Conservation (phyloP, 1,139 yeast species). For the Saccharomycopsis hybrid region DNA sequence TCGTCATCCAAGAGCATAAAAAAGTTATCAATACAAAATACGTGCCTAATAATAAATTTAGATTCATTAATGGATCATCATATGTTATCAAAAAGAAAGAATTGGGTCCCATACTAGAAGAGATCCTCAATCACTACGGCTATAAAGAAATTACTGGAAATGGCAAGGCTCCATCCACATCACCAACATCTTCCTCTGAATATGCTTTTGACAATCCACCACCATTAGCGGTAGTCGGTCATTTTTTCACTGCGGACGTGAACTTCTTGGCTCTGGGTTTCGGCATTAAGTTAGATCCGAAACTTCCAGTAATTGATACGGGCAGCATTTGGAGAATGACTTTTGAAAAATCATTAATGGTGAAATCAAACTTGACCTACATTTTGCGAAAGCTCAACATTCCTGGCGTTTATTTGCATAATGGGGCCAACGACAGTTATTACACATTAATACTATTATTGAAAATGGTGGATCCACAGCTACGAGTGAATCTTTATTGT, state of each 20-base stretch:
- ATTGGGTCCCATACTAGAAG: slow-evolving; percentile 36
- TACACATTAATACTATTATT: slow-evolving; percentile 52
- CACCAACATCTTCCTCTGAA: slow-evolving; percentile 16
- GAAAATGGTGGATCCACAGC: slow-evolving; percentile 48
- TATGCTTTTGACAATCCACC: slow-evolving; percentile 15
- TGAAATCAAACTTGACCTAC: slow-evolving; percentile 38
- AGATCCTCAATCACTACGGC: slow-evolving; percentile 36
- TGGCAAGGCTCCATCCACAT: slow-evolving; percentile 13
- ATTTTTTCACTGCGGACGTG: slow-evolving; percentile 55
- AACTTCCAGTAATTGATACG: slow-evolving; percentile 32
- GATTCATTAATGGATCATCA: slow-evolving; percentile 52
- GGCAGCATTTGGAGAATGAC: slow-evolving; percentile 31
- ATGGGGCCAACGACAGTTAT: slow-evolving; percentile 82
- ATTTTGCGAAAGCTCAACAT: slow-evolving; percentile 46
- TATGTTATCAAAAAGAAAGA: slow-evolving; percentile 35
- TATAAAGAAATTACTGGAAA: slow-evolving; percentile 15
- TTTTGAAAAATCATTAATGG: slow-evolving; percentile 45
- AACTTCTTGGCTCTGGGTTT: slow-evolving; percentile 40
- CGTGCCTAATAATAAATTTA: slow-evolving; percentile 56
- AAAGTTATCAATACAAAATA: slow-evolving; percentile 41
- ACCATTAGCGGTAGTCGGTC: slow-evolving; percentile 52
- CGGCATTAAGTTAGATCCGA: slow-evolving; percentile 37
- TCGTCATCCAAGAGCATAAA: slow-evolving; percentile 45
- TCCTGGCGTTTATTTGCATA: slow-evolving; percentile 63
- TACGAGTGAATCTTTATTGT: slow-evolving; percentile 28